Evolutionary conservation across 495 filamentous ascomycete species (phyloP), one percentile per base, ranked within the genome.

Genomic region (Paragyromitra xinjiangensis): DNA sequence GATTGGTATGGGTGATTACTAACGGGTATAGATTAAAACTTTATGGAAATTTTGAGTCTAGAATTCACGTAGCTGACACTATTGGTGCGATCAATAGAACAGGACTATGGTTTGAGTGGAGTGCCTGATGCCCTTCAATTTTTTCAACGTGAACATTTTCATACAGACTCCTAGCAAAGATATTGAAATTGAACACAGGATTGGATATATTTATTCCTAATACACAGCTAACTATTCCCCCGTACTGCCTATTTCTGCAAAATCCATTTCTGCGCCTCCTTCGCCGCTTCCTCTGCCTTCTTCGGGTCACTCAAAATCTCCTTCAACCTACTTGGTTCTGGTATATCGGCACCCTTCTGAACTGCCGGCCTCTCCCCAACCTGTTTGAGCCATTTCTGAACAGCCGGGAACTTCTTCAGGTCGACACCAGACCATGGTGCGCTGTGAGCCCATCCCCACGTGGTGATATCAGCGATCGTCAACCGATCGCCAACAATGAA

Each of bases 391-490:
- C 93, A 95, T n/a, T 88, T 87, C 40, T 90, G 88, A 69, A 91
- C 77, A 6, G 85, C 81, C 0, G 93, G 93, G 82, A 95, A 97
- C 77, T 95, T 91, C 1, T 91, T 85, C 63, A 96, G 88, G 37
- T 92, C 88, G 6, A 97, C 79, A 9, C 92, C 93, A 0, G 92
- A 87, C 90, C 91, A 94, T 45, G 87, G 90, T 44, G 86, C 85
- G 6, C 53, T 58, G 40, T 40, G 73, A 6, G 93, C 85, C 92
- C 93, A 97, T 8, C 92, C 91, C 88, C 89, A 95, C 80, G 89
- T 89, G 55, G 93, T 86, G 62, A 97, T 91, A 83, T 98, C 94
- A 0, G 94, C 94, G 71, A 95, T 93, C 19, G 93, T 94, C 77
- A 89, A 87, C 72, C 90, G 90, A 77, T 94, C 88, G 0, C 94